Percentiles rank a stretch among this genome's conserved stretches.
Conservation (phyloP, 176 grass and related monocot genomes). For the Calamus simplicifolius region DNA sequence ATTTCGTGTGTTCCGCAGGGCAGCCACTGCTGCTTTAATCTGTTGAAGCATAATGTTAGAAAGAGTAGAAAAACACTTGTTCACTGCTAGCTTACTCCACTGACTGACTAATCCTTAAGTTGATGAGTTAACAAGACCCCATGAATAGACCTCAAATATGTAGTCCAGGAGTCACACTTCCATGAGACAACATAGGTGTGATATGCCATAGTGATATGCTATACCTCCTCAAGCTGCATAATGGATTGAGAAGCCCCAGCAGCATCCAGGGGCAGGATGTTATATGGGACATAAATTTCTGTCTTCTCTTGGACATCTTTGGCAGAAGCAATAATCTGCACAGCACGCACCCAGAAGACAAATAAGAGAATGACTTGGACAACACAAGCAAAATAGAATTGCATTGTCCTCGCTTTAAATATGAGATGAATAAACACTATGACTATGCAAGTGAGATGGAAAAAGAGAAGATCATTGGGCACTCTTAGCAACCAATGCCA, state of each 20-base stretch:
- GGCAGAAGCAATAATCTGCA: slow-evolving; percentile 68
- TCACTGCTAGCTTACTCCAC: no score
- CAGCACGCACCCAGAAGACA: not conserved
- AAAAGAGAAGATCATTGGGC: no score
- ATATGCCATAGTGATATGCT: not conserved
- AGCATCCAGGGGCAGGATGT: slow-evolving; percentile 76
- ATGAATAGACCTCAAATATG: no score
- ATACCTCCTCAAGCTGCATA: slow-evolving; percentile 96
- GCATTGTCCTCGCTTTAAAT: slow-evolving; percentile 4
- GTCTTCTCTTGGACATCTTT: slow-evolving; percentile 90
- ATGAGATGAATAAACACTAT: no score
- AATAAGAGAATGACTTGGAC: not conserved
- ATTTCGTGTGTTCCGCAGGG: slow-evolving; percentile 47
- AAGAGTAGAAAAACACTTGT: no score
- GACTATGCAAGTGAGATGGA: no score
- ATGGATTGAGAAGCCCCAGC: slow-evolving; percentile 81
- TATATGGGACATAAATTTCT: slow-evolving; percentile 68
- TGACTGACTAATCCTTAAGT: no score
- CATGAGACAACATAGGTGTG: not conserved
- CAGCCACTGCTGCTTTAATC: slow-evolving; percentile 53
- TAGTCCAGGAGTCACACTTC: no score
- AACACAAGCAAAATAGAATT: not conserved
- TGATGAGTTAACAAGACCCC: no score
- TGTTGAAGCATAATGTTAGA: slow-evolving; percentile 1
- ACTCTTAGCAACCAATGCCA: not conserved